These are phyloP conservation scores for Penicillium argentinense DNA, from an alignment of 495 filamentous ascomycete species.

Conservation along the genomic window DNA sequence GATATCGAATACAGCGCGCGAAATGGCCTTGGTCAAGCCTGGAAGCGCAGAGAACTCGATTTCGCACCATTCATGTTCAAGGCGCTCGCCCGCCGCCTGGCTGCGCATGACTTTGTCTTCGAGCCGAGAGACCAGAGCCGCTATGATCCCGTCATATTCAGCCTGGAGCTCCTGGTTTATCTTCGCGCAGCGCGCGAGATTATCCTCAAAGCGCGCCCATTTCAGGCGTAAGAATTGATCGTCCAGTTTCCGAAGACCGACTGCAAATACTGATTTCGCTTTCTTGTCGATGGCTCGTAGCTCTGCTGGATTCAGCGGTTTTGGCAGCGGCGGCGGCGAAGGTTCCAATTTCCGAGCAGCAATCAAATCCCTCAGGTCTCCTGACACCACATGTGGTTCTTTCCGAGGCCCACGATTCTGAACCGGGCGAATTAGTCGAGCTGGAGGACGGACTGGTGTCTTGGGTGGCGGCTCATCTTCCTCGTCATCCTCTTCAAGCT, in stretches of 20 bases:
- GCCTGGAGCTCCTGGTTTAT: not conserved
- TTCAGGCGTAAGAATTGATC: slow-evolving; percentile 4
- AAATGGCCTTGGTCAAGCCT: not conserved
- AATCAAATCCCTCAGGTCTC: slow-evolving; percentile 7
- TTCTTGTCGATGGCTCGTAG: slow-evolving; percentile 4
- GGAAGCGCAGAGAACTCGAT: slow-evolving; percentile 6
- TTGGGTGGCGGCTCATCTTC: not conserved
- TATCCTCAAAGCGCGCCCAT: slow-evolving; percentile 4
- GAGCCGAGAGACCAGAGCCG: slow-evolving; percentile 1
- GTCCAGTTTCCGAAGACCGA: not conserved
- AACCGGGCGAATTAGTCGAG: no score
- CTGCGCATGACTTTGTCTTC: slow-evolving; percentile 3
- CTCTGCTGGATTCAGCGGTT: slow-evolving; percentile 4
- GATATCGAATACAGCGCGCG: not conserved
- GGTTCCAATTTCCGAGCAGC: slow-evolving; percentile 5
- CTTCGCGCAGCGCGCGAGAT: not conserved
- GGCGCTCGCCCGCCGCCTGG: not conserved
- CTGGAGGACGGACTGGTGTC: not conserved
- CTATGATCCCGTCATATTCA: slow-evolving; percentile 2
- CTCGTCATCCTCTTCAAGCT: slow-evolving; percentile 14
- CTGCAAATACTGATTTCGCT: not conserved
- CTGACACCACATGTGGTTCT: no score
- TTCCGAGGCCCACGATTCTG: no score
- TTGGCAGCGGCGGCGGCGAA: not conserved
- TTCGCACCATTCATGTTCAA: slow-evolving; percentile 22